These are phyloP conservation scores for Triticum urartu DNA, from an alignment of 176 grass and related monocot species.

Conservation along the genomic window DNA sequence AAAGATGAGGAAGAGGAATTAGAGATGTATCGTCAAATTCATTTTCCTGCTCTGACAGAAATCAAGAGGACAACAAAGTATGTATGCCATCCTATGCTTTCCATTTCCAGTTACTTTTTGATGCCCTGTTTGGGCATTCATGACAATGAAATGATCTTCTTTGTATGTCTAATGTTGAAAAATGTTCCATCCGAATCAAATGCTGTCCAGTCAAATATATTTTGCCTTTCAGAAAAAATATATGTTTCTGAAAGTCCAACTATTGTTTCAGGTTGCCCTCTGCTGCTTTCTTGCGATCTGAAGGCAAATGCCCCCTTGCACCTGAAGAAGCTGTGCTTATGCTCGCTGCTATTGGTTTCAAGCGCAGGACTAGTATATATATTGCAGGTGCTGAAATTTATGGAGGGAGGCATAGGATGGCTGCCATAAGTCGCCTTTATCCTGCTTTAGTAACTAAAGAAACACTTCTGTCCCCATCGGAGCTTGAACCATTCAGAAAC, in stretches of 20 bases:
- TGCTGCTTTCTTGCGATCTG: constrained; percentile 73
- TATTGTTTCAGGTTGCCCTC: constrained; percentile 70
- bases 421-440: constrained; percentile 81
- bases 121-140: background rate
- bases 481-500: constrained; percentile 87
- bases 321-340: constrained; percentile 98
- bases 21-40: constrained; percentile 74
- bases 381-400: constrained; percentile 95
- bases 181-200: constrained; percentile 8
- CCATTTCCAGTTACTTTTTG: background rate
- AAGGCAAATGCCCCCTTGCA: constrained; percentile 95
- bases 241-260: constrained; percentile 5
- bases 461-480: constrained; percentile 70
- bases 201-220: constrained; percentile 9
- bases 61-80: constrained; percentile 85
- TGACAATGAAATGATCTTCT: background rate
- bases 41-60: constrained; percentile 89
- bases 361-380: constrained; percentile 77
- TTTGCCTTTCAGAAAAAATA: background rate
- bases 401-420: constrained; percentile 86
- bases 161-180: background rate
- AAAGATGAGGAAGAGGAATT: constrained; percentile 93
- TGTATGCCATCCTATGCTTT: constrained; percentile 30
- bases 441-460: constrained; percentile 91
- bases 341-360: constrained; percentile 95